Evolutionary conservation across 257 asterid species (phyloP).

Genomic region (Mitragyna speciosa): DNA sequence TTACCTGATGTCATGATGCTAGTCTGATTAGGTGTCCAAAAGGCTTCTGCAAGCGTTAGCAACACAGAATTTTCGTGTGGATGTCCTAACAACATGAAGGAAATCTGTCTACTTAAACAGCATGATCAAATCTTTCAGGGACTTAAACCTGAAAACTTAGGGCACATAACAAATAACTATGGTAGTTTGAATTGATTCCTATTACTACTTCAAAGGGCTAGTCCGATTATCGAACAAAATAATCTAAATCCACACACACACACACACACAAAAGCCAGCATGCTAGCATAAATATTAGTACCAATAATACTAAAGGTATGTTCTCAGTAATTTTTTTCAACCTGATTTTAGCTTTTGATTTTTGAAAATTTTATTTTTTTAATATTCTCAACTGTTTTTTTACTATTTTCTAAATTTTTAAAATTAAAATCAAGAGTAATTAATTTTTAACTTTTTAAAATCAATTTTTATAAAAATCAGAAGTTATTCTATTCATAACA

Average conservation of each 20-base stretch:
- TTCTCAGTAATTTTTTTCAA: too few relatives aligned
- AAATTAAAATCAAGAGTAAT: too few relatives aligned
- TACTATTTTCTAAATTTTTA: too few relatives aligned
- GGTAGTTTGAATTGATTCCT: not conserved
- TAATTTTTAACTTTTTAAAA: too few relatives aligned
- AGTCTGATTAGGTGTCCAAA: conserved; percentile 14
- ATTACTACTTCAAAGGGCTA: not conserved
- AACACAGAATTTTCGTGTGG: not conserved
- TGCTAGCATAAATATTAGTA: not conserved
- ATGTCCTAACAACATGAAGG: not conserved
- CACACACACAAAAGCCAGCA: too few relatives aligned
- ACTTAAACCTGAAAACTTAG: not conserved
- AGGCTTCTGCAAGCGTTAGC: conserved; percentile 6
- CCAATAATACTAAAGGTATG: not conserved
- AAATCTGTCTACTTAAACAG: not conserved
- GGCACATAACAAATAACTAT: too few relatives aligned
- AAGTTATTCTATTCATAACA: too few relatives aligned
- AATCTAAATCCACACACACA: too few relatives aligned
- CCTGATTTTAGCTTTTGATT: too few relatives aligned
- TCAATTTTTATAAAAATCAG: too few relatives aligned
- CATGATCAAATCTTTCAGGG: not conserved
- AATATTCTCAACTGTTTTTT: too few relatives aligned
- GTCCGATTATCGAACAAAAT: not conserved
- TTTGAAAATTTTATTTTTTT: too few relatives aligned
- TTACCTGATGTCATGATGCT: conserved; percentile 32